Percentiles rank a stretch among this genome's conserved stretches.
These are phyloP conservation scores for Trebouxia sp. DNA, from an alignment of 139 green algal species.

Conservation along the genomic window DNA sequence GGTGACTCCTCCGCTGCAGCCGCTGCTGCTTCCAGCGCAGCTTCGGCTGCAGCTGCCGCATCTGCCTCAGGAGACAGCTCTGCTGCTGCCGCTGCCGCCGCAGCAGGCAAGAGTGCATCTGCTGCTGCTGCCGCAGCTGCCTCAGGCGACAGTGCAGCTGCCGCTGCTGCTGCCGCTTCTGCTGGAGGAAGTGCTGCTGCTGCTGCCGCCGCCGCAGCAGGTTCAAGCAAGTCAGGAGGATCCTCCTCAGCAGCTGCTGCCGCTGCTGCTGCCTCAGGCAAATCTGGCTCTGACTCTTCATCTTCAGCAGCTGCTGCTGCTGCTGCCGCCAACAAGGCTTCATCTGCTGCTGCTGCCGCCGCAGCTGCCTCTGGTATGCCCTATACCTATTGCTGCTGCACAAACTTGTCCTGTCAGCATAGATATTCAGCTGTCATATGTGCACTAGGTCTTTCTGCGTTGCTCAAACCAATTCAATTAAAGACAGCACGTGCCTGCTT, in stretches of 20 bases:
- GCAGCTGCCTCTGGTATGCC: neutral
- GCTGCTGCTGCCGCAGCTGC: neutral
- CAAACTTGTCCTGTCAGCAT: too few relatives aligned
- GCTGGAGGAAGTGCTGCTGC: neutral
- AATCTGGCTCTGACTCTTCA: neutral
- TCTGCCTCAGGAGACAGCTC: slow-evolving; percentile 15
- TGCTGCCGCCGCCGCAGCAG: neutral
- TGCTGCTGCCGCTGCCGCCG: neutral
- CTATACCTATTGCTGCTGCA: too few relatives aligned
- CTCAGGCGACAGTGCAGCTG: neutral
- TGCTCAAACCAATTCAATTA: neutral
- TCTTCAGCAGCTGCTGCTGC: slow-evolving; percentile 9
- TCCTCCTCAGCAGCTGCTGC: neutral
- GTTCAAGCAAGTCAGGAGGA: too few relatives aligned
- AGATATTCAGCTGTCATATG: too few relatives aligned
- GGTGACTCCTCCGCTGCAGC: neutral
- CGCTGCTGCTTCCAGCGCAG: neutral
- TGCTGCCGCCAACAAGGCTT: slow-evolving; percentile 1
- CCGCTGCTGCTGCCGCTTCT: slow-evolving; percentile 4
- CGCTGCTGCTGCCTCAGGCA: slow-evolving; percentile 6
- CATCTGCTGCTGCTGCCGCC: slow-evolving; percentile 4
- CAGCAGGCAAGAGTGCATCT: neutral
- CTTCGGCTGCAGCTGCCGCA: slow-evolving; percentile 12
- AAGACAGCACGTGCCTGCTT: too few relatives aligned
- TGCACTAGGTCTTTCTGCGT: too few relatives aligned